These are phyloP conservation scores for Backusella tuberculispora DNA, from an alignment of 192 early-diverging fungal genomes.

Conservation along the genomic window DNA sequence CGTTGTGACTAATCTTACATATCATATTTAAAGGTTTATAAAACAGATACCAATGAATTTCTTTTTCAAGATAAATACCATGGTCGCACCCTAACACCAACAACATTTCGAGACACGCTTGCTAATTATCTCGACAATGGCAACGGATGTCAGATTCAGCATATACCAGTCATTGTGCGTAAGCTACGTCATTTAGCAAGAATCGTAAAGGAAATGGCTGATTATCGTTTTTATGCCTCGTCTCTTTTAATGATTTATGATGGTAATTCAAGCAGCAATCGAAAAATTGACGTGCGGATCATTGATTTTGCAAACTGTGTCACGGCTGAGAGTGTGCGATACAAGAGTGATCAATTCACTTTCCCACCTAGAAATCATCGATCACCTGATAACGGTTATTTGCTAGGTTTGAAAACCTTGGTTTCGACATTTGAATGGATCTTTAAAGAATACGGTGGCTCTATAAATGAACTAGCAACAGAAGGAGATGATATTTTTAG, in stretches of 20 bases:
- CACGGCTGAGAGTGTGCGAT: constrained; percentile 48
- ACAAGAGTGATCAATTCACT: constrained; percentile 19
- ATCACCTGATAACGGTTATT: constrained; percentile 77
- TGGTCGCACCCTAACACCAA: constrained; percentile 82
- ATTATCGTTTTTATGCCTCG: constrained; percentile 91
- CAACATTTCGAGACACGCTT: constrained; percentile 81
- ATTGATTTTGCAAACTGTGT: constrained; percentile 98
- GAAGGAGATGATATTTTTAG: constrained; percentile 11
- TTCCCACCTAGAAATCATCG: constrained; percentile 51
- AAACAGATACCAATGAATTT: constrained; percentile 53
- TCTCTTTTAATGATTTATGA: constrained; percentile 94
- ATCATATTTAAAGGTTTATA: constrained; percentile 24
- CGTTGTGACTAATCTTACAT: neutral
- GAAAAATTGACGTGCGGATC: constrained; percentile 82
- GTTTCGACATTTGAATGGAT: constrained; percentile 72
- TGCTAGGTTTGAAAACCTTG: constrained; percentile 75
- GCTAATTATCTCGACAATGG: constrained; percentile 91
- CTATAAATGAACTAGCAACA: neutral
- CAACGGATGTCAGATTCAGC: constrained; percentile 67
- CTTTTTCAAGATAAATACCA: constrained; percentile 96
- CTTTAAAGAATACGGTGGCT: constrained; percentile 47
- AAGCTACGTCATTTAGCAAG: constrained; percentile 77
- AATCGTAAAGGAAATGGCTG: constrained; percentile 78
- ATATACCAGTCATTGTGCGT: constrained; percentile 83
- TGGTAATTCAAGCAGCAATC: constrained; percentile 50